A percentile compares a stretch with the other conserved stretches of the same genome.
Conservation (phyloP, 805 yeast genomes). For the Saccharomycopsis fermentans region DNA sequence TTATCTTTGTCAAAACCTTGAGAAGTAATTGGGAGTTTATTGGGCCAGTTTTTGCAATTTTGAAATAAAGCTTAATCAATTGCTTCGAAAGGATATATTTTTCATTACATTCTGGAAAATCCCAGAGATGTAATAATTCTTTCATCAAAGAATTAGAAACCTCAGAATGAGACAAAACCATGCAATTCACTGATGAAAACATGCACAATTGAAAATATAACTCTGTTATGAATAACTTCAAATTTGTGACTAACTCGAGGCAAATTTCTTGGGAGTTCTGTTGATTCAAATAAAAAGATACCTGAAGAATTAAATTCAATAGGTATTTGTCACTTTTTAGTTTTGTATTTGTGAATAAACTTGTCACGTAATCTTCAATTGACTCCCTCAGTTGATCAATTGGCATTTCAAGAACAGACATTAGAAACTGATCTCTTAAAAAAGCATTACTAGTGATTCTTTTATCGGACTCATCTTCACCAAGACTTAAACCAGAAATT, state of each 20-base stretch:
- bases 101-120: neutral
- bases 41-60: slow-evolving; percentile 10
- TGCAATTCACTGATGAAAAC: slow-evolving; percentile 7
- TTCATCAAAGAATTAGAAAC: slow-evolving; percentile 6
- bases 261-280: neutral
- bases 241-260: neutral
- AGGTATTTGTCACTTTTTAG: neutral
- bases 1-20: slow-evolving; percentile 5
- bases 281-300: neutral
- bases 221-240: slow-evolving; percentile 13
- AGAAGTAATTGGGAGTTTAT: slow-evolving; percentile 6
- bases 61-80: slow-evolving; percentile 9
- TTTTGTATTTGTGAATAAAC: neutral
- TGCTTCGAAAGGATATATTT: slow-evolving; percentile 5
- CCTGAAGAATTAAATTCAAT: neutral
- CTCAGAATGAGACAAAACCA: slow-evolving; percentile 6
- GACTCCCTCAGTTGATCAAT: neutral
- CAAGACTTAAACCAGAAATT: neutral
- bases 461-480: neutral
- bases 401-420: neutral
- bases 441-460: neutral
- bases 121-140: neutral
- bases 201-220: slow-evolving; percentile 7
- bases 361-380: neutral
- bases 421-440: neutral